Conservation (phyloP, 2,329 filamentous ascomycete genomes). For the Gaeumannomyces sp. region DNA sequence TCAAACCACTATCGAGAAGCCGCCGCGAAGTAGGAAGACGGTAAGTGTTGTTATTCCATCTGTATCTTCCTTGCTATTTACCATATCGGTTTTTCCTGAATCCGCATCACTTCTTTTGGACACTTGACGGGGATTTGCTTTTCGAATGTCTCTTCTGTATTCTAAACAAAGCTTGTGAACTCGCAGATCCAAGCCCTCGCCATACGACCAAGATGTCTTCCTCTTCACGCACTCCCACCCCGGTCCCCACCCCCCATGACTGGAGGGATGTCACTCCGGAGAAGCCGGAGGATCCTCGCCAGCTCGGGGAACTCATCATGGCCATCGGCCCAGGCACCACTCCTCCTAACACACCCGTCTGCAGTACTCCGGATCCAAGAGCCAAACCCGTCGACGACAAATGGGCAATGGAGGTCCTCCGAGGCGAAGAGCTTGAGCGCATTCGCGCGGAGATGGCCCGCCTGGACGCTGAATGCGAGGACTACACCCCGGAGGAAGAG, state of each 20-base stretch:
- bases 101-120: too few species aligned
- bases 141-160: not conserved
- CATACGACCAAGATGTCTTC: not conserved
- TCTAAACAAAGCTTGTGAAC: not conserved
- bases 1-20: too few species aligned
- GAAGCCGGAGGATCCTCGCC: not conserved
- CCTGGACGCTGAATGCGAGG: not conserved
- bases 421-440: not conserved
- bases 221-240: not conserved
- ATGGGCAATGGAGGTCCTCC: not conserved
- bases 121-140: not conserved
- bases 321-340: constrained; percentile 2
- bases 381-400: not conserved
- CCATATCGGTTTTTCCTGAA: too few species aligned
- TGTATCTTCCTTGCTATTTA: too few species aligned
- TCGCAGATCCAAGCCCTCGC: not conserved
- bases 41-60: too few species aligned
- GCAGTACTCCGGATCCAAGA: not conserved
- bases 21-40: too few species aligned
- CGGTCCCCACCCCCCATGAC: not conserved
- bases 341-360: not conserved
- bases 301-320: constrained; percentile 1
- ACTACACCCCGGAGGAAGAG: not conserved
- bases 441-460: not conserved
- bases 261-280: not conserved